Base-by-base conservation (phyloP, 2,329 filamentous ascomycete genomes). In the Aspergillus versicolor region DNA sequence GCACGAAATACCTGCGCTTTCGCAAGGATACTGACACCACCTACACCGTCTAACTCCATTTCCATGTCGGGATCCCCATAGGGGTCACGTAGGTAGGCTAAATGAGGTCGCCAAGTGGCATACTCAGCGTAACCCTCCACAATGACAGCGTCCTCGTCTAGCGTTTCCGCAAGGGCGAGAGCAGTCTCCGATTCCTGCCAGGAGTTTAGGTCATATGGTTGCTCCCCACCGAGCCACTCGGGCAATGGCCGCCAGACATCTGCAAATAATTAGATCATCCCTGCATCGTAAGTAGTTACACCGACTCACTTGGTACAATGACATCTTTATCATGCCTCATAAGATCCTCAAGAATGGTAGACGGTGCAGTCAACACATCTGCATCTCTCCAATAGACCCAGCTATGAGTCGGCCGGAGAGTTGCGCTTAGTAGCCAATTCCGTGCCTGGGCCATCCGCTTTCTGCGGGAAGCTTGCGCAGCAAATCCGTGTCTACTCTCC, bases 301-400 rank as follows among this genome's bases (percentile, higher is more conserved):
- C 56, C 4, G 12, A 85, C 92, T 81, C 82, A 97, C 93, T 99
- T 8, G 94, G 94, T 56, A 99, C 94, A 71, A 97, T 99, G 30
- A 99, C 88, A 72, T 99, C 94, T 77, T 97, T 97, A 77, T 99
- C 96, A 70, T 99, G 94, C 62, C 93, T 87, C 94, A 99, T 99
- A 54, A 99, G 79, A 77, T 99, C 94, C 72, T 99, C 94, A 61
- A 99, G 78, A 66, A 99, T 97, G 0, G 94, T 97, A 70, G 93
- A 94, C 0, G 94, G 94, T 2, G 94, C 94, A 2, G 94, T 99
- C 76, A 97, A 92, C 8, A 99, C 94, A 76, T 99, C 94, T 22
- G 96, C 94, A 77, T 99, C 94, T 75, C 94, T 87, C 94, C 94
- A 99, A 73, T 99, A 99, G 9, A 99, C 94, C 94, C 94, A 99